Percentiles rank a stretch among this genome's conserved stretches.
phyloP scores from a whole-genome alignment of 208 protist species.

The Crithidia bombi region DNA sequence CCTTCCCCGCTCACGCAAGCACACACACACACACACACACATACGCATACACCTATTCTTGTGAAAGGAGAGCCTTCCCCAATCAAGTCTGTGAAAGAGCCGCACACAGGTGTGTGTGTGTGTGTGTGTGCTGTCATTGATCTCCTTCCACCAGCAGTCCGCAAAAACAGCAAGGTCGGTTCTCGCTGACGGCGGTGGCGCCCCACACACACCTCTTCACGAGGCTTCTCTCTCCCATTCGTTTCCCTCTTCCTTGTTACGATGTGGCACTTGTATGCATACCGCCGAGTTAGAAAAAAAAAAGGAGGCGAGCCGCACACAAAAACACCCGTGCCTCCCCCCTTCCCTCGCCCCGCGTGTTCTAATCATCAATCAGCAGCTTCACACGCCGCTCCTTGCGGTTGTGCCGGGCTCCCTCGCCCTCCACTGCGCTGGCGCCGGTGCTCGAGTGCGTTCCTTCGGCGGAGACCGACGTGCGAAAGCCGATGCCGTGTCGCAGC shows the following conservation, averaged over 20 bases:
- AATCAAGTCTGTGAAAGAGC: no score
- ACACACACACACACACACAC: constrained; percentile 10
- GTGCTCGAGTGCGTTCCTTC: neutral
- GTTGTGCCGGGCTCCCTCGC: constrained; percentile 9
- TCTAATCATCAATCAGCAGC: constrained; percentile 49
- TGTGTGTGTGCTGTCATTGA: no score
- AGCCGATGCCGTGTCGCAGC: constrained; percentile 48
- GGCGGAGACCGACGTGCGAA: constrained; percentile 27
- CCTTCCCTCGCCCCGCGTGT: neutral
- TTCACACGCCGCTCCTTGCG: constrained; percentile 55
- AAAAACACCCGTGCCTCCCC: neutral
- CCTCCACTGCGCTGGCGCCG: neutral
- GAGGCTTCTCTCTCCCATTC: neutral
- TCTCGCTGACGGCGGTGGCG: no score
- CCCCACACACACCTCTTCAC: neutral
- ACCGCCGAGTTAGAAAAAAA: no score
- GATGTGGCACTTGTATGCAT: no score
- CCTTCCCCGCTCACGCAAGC: constrained; percentile 10
- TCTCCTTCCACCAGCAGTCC: no score
- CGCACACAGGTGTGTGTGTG: no score
- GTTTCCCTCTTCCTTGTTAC: no score
- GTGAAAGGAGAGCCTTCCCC: neutral
- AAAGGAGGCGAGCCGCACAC: neutral
- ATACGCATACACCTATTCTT: neutral
- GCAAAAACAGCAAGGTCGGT: no score